Percentiles rank a stretch among this genome's conserved stretches.
These are phyloP conservation scores for Hyaloscypha finlandica DNA, from an alignment of 495 filamentous ascomycete species.

Conservation along the genomic window DNA sequence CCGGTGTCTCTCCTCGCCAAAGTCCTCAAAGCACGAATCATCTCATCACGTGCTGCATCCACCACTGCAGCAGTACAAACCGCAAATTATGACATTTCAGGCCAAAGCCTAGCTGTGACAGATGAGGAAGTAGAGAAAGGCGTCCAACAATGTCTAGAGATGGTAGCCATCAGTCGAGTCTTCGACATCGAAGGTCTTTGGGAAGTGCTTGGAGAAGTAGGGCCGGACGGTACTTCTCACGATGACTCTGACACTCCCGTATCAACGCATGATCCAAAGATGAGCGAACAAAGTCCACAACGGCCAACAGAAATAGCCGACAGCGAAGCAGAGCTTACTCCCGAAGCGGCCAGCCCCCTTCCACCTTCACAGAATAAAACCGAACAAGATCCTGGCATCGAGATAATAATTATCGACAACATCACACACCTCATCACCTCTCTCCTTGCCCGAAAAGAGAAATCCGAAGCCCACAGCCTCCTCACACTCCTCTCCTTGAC, in stretches of 20 bases:
- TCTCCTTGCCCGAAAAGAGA: conserved; percentile 25
- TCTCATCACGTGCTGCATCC: not conserved
- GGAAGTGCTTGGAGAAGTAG: conserved; percentile 48
- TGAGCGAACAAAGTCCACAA: not conserved
- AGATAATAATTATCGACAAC: conserved; percentile 30
- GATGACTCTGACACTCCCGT: not conserved
- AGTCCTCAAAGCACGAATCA: conserved; percentile 26
- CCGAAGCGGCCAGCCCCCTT: not conserved
- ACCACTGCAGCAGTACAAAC: not conserved
- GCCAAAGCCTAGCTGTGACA: not conserved
- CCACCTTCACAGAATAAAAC: not conserved
- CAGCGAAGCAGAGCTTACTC: conserved; percentile 5
- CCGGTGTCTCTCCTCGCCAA: conserved; percentile 27
- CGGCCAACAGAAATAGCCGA: conserved; percentile 7
- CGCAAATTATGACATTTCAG: conserved; percentile 4
- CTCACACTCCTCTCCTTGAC: conserved; percentile 24
- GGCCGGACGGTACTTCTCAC: not conserved
- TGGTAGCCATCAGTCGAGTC: conserved; percentile 55
- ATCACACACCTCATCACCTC: conserved; percentile 26
- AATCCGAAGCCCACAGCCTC: conserved; percentile 23
- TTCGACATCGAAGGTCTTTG: conserved; percentile 61
- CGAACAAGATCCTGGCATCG: conserved; percentile 9
- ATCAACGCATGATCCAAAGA: not conserved
- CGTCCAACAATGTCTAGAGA: conserved; percentile 44
- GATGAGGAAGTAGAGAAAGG: conserved; percentile 9